Conservation (phyloP, 768 basidiomycete genomes). For the Pulveroboletus ravenelii region DNA sequence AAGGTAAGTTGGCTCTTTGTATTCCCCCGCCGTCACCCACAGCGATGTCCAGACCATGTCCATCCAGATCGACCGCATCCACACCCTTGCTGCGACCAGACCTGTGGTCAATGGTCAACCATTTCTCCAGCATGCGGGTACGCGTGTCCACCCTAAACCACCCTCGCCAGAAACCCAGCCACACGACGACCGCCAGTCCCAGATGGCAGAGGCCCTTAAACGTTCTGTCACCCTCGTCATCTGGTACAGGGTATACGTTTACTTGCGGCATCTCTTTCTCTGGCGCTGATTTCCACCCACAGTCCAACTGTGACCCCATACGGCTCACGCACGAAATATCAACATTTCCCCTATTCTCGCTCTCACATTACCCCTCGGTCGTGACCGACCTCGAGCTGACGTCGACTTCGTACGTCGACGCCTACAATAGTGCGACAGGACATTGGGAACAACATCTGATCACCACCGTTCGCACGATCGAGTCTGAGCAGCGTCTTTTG, state of each 20-base stretch:
- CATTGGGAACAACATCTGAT: constrained; percentile 70
- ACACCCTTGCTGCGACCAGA: constrained; percentile 18
- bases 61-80: constrained; percentile 27
- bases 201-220: constrained; percentile 37
- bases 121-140: constrained; percentile 9
- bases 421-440: constrained; percentile 47
- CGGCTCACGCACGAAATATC: constrained; percentile 53
- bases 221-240: constrained; percentile 62
- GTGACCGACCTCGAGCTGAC: constrained; percentile 52
- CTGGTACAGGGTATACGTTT: constrained; percentile 57
- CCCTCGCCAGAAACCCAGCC: constrained; percentile 9
- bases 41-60: constrained; percentile 14
- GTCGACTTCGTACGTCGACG: constrained; percentile 52
- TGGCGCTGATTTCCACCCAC: constrained; percentile 5
- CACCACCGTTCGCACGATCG: constrained; percentile 53
- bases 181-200: constrained; percentile 25
- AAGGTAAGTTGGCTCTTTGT: constrained; percentile 3
- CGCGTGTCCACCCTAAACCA: constrained; percentile 7
- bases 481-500: constrained; percentile 55
- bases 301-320: constrained; percentile 53
- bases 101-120: constrained; percentile 1
- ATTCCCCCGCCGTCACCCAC: background rate
- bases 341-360: constrained; percentile 62
- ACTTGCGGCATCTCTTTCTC: background rate
- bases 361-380: constrained; percentile 49